These are phyloP conservation scores for Diophrys appendiculata DNA, from an alignment of 73 alveolate genomes.

Conservation along the genomic window DNA sequence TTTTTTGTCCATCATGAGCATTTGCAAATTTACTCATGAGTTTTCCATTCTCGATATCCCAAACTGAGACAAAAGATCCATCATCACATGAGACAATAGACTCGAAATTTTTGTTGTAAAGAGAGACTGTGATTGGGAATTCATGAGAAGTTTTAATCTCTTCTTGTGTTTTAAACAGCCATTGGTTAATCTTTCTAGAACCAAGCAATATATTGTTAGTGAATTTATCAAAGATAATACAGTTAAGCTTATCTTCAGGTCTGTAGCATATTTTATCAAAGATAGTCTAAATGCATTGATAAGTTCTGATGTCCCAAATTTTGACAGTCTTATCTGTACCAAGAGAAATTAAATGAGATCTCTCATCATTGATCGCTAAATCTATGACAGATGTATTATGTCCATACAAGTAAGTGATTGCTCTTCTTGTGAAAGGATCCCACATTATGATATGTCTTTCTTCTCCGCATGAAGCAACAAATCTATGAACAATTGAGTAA, in stretches of 20 bases:
- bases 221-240: conserved; percentile 48
- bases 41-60: conserved; percentile 74
- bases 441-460: conserved; percentile 74
- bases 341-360: conserved; percentile 61
- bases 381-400: conserved; percentile 71
- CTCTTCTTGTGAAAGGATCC: conserved; percentile 73
- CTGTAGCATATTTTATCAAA: conserved; percentile 71
- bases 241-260: conserved; percentile 78
- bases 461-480: conserved; percentile 81
- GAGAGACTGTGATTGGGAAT: conserved; percentile 59
- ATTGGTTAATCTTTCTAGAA: conserved; percentile 63
- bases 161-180: conserved; percentile 76
- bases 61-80: conserved; percentile 64
- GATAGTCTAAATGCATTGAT: conserved; percentile 73
- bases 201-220: conserved; percentile 63
- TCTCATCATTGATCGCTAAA: conserved; percentile 69
- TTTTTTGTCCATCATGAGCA: conserved; percentile 62
- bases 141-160: conserved; percentile 77
- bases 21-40: conserved; percentile 67
- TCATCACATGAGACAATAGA: conserved; percentile 81
- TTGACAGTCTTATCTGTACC: conserved; percentile 80
- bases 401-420: conserved; percentile 54
- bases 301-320: conserved; percentile 81
- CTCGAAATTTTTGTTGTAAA: conserved; percentile 58
- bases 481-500: conserved; percentile 58